Conservation (phyloP, 768 basidiomycete species). For the Ramaria rubella region DNA sequence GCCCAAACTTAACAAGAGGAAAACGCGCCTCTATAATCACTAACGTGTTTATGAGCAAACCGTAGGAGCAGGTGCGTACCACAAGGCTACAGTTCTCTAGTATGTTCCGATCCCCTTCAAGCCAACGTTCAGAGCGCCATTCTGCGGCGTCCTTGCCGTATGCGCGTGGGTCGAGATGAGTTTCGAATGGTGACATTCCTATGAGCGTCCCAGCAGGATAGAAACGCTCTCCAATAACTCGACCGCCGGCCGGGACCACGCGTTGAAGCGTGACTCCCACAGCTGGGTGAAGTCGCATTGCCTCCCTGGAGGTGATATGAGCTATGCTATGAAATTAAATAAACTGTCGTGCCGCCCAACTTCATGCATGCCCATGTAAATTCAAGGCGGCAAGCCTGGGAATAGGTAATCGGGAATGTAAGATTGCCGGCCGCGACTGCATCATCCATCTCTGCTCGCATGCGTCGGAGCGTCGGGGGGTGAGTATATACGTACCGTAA, state of each 20-base stretch:
- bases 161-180: slow-evolving; percentile 24
- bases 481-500: slow-evolving; percentile 4
- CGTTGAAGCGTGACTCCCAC: slow-evolving; percentile 33
- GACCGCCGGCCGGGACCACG: slow-evolving; percentile 23
- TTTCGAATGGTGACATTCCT: slow-evolving; percentile 30
- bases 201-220: slow-evolving; percentile 30
- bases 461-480: neutral
- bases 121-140: slow-evolving; percentile 33
- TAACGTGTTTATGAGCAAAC: neutral
- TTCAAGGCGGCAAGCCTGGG: neutral
- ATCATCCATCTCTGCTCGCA: slow-evolving; percentile 6
- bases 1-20: slow-evolving; percentile 3
- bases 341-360: neutral
- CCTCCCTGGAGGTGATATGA: slow-evolving; percentile 25
- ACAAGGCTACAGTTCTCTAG: slow-evolving; percentile 5
- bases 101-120: slow-evolving; percentile 17
- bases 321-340: slow-evolving; percentile 16
- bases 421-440: neutral
- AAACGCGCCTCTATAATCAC: too few relatives aligned
- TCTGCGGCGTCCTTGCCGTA: slow-evolving; percentile 27
- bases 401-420: neutral
- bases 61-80: neutral
- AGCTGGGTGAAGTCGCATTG: slow-evolving; percentile 29
- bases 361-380: slow-evolving; percentile 4
- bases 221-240: slow-evolving; percentile 21